These are phyloP conservation scores for Eimeria acervulina DNA, from an alignment of 169 alveolate species.

Conservation along the genomic window DNA sequence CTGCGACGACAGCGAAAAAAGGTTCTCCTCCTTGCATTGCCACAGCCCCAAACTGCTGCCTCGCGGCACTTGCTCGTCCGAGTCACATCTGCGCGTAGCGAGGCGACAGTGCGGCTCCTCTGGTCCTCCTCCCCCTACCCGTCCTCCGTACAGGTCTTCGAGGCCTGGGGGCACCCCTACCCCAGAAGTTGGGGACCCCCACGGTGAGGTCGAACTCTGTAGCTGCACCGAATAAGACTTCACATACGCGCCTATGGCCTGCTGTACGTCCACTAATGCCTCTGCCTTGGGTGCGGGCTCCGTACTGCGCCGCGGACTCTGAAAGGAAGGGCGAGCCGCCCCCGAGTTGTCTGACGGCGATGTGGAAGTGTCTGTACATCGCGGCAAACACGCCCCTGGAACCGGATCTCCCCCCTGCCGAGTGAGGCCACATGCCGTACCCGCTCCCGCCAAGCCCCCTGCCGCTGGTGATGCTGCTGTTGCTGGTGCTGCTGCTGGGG, in stretches of 20 bases:
- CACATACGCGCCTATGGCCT: slow-evolving; percentile 9
- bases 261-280: not conserved
- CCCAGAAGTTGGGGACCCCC: not conserved
- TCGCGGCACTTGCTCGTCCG: not conserved
- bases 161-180: slow-evolving; percentile 1
- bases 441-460: not conserved
- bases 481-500: not conserved
- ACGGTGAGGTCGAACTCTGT: not conserved
- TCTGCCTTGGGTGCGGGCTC: not conserved
- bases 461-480: not conserved
- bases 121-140: not conserved
- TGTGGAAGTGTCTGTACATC: not conserved
- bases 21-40: not conserved
- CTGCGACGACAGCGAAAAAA: not conserved
- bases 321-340: not conserved
- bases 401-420: not conserved
- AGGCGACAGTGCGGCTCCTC: slow-evolving; percentile 3
- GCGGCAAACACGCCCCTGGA: not conserved
- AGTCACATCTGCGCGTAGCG: not conserved
- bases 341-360: not conserved
- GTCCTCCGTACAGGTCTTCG: not conserved
- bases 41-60: not conserved
- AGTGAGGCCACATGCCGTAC: not conserved
- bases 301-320: slow-evolving; percentile 25
- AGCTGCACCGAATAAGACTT: slow-evolving; percentile 1